phyloP scores from a whole-genome alignment of 208 protist genomes.

The Sergeia podlipaevii region DNA sequence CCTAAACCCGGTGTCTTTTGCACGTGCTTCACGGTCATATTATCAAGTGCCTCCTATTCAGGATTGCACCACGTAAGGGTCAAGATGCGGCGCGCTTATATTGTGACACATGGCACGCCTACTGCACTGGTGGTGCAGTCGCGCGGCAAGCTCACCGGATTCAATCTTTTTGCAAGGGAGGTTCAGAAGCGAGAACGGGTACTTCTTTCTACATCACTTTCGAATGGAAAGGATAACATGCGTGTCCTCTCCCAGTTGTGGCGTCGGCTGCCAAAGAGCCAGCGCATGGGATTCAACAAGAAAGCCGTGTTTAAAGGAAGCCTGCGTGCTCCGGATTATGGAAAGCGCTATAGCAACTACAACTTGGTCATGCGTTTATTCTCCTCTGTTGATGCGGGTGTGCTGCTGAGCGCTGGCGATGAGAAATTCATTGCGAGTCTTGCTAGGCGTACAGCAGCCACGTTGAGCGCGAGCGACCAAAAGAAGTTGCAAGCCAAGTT shows the following conservation, averaged over 20 bases:
- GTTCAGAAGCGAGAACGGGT: constrained; percentile 26
- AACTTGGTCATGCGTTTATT: constrained; percentile 70
- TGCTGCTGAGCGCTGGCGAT: constrained; percentile 36
- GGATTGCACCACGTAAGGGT: no score
- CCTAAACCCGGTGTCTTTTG: no score
- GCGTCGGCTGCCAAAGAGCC: constrained; percentile 13
- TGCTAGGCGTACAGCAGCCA: constrained; percentile 42
- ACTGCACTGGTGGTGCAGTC: no score
- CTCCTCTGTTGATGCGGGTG: constrained; percentile 15
- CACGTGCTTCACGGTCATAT: no score
- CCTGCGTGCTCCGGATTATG: constrained; percentile 15
- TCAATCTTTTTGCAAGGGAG: constrained; percentile 49
- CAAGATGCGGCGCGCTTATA: no score
- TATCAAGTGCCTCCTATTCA: no score
- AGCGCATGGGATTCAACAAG: constrained; percentile 38
- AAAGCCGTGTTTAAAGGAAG: constrained; percentile 25
- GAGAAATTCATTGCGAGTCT: constrained; percentile 42
- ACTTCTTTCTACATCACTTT: constrained; percentile 25
- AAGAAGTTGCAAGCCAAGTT: constrained; percentile 23
- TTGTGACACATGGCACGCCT: no score
- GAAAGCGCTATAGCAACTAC: constrained; percentile 54
- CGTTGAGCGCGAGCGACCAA: constrained; percentile 25
- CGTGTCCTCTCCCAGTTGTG: constrained; percentile 36
- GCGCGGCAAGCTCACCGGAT: constrained; percentile 52
- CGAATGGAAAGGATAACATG: constrained; percentile 35